Conservation (phyloP, 1,284 basidiomycete species). For the Lignosus rhinocerotis region DNA sequence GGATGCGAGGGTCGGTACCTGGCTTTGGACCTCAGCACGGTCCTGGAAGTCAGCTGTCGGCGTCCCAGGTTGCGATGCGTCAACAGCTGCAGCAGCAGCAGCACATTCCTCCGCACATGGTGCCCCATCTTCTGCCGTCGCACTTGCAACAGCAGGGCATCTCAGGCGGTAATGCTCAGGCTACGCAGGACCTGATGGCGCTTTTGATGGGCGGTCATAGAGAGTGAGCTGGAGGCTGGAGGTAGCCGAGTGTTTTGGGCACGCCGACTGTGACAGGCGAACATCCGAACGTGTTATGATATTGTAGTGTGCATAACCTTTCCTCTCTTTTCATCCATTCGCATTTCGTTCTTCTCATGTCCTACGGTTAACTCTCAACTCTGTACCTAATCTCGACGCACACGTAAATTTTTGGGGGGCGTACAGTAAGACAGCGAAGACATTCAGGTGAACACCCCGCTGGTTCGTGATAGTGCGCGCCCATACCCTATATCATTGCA, state of each 20-base stretch:
- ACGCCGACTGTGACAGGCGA: not conserved
- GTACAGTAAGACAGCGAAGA: not conserved
- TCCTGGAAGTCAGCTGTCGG: conserved; percentile 41
- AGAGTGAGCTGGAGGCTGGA: conserved; percentile 48
- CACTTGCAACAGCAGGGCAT: conserved; percentile 60
- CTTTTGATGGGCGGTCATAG: conserved; percentile 72
- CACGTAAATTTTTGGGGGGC: conserved; percentile 1
- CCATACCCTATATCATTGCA: too few species aligned
- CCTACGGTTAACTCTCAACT: conserved; percentile 2
- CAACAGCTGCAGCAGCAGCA: conserved; percentile 37
- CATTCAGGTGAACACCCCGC: not conserved
- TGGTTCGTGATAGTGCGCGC: too few species aligned
- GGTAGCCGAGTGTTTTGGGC: not conserved
- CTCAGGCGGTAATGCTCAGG: conserved; percentile 49
- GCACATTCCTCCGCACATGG: conserved; percentile 54
- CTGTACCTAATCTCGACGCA: conserved; percentile 24
- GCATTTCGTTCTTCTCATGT: conserved; percentile 2
- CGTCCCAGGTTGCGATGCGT: conserved; percentile 39
- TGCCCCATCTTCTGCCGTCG: conserved; percentile 56
- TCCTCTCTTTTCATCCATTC: conserved; percentile 1
- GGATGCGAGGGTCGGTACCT: conserved; percentile 38
- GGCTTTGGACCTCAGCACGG: conserved; percentile 55
- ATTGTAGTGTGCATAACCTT: conserved; percentile 13
- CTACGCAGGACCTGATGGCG: conserved; percentile 74
- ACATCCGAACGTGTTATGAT: conserved; percentile 2